Evolutionary conservation across 768 basidiomycete species (phyloP).

Genomic region (Mycena kentingensis): DNA sequence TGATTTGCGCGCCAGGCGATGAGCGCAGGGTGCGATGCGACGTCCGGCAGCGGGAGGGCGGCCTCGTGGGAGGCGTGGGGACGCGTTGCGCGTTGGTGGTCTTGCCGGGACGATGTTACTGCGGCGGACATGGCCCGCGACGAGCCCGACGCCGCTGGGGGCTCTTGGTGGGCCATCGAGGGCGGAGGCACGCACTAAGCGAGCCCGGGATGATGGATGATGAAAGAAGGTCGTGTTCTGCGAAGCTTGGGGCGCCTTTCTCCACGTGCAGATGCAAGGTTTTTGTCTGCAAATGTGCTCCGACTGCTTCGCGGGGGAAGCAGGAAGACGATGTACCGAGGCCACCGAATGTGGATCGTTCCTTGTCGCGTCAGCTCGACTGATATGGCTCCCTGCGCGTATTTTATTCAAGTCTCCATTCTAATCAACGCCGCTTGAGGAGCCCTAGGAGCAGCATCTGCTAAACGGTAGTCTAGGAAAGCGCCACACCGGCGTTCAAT

Average conservation of each 20-base stretch:
- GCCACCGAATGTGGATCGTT: too few species aligned
- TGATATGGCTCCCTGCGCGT: too few species aligned
- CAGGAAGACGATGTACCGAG: too few species aligned
- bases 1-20: conserved; percentile 78
- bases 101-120: conserved; percentile 9
- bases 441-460: too few species aligned
- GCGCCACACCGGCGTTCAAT: too few species aligned
- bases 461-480: too few species aligned
- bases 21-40: conserved; percentile 83
- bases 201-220: neutral
- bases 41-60: conserved; percentile 58
- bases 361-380: too few species aligned
- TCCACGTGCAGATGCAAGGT: neutral
- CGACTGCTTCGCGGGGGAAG: too few species aligned
- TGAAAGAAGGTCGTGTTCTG: neutral
- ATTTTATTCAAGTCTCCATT: too few species aligned
- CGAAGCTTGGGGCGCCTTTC: neutral
- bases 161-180: conserved; percentile 12
- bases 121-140: conserved; percentile 13
- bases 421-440: too few species aligned
- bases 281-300: too few species aligned
- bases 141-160: conserved; percentile 25
- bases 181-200: neutral
- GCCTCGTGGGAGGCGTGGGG: conserved; percentile 34
- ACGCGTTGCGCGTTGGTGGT: conserved; percentile 23